Conservation (phyloP, 2,329 filamentous ascomycete genomes). For the Alternaria tenuissima region DNA sequence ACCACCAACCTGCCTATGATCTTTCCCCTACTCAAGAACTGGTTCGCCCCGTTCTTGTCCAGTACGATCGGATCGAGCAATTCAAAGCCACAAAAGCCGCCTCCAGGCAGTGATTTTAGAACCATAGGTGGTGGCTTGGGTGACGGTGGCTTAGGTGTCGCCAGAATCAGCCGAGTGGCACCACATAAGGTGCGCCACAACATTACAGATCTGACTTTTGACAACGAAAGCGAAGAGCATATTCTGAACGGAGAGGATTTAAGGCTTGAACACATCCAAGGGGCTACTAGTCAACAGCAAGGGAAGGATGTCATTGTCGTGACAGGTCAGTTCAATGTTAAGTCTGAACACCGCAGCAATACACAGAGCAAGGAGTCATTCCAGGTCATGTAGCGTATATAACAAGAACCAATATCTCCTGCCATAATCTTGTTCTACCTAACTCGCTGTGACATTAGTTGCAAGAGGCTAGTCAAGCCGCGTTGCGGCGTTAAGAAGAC, state of each 20-base stretch:
- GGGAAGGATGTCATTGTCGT: background rate
- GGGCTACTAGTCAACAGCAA: background rate
- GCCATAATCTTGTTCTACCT: background rate
- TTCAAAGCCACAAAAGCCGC: background rate
- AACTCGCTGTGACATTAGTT: too few species aligned
- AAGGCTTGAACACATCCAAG: background rate
- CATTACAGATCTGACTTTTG: background rate
- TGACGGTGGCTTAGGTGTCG: background rate
- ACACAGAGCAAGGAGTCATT: background rate
- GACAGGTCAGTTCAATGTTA: background rate
- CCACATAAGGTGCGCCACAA: background rate
- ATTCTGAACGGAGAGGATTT: background rate
- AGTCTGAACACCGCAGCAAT: background rate
- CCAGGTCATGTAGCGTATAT: background rate
- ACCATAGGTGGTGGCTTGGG: background rate
- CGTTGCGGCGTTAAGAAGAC: too few species aligned
- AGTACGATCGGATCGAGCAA: background rate
- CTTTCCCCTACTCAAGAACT: background rate
- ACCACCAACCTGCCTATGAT: constrained; percentile 49
- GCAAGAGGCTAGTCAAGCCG: too few species aligned
- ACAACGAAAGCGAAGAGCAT: background rate
- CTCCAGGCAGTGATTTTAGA: background rate
- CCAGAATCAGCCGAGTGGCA: too few species aligned
- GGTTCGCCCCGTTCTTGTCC: background rate
- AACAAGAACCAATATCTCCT: background rate